These are phyloP conservation scores for Alternaria angustiovoidea DNA, from an alignment of 2,329 filamentous ascomycete species.

Conservation along the genomic window DNA sequence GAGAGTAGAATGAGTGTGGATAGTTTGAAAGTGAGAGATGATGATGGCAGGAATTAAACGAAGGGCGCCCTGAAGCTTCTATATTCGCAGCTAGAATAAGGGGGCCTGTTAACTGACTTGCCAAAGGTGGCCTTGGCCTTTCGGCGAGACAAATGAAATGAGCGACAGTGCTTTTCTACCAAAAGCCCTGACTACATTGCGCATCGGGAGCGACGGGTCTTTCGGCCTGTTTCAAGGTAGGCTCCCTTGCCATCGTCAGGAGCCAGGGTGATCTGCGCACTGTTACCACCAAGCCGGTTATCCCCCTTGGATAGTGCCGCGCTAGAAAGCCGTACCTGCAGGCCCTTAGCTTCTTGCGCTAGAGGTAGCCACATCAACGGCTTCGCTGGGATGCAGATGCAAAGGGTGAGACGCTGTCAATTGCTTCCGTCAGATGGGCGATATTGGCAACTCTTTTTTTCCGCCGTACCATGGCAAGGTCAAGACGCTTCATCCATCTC, in stretches of 20 bases:
- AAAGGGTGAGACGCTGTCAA: not conserved
- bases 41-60: slow-evolving; percentile 28
- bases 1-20: slow-evolving; percentile 33
- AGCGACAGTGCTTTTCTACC: slow-evolving; percentile 47
- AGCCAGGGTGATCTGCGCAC: slow-evolving; percentile 42
- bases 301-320: slow-evolving; percentile 23
- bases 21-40: slow-evolving; percentile 35
- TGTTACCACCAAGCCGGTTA: slow-evolving; percentile 35
- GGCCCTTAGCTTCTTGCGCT: slow-evolving; percentile 4
- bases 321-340: slow-evolving; percentile 34
- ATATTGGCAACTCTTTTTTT: not conserved
- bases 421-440: not conserved
- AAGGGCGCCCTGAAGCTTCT: slow-evolving; percentile 43
- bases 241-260: slow-evolving; percentile 38
- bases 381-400: slow-evolving; percentile 22
- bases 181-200: slow-evolving; percentile 50
- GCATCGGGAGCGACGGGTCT: slow-evolving; percentile 50
- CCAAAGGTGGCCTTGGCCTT: slow-evolving; percentile 45
- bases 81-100: slow-evolving; percentile 41
- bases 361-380: slow-evolving; percentile 29
- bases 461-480: not conserved
- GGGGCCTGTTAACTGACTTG: slow-evolving; percentile 41
- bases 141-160: slow-evolving; percentile 52
- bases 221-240: slow-evolving; percentile 49
- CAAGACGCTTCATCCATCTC: not conserved